These are phyloP conservation scores for Aspergillus hiratsukae DNA, from an alignment of 2,329 filamentous ascomycete species.

Conservation along the genomic window DNA sequence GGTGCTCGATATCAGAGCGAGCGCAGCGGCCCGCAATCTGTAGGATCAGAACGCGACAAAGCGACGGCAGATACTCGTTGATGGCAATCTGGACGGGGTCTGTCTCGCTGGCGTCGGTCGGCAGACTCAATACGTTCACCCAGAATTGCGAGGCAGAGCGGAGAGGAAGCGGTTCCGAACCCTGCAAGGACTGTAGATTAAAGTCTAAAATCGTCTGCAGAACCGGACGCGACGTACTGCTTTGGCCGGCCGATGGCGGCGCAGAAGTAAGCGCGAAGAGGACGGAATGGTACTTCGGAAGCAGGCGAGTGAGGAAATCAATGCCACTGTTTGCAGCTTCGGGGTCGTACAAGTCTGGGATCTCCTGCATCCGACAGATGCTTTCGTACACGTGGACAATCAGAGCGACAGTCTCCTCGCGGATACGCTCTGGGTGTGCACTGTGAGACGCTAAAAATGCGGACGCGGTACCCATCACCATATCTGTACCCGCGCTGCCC, in stretches of 20 bases:
- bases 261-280: conserved; percentile 34
- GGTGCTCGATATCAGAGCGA: conserved; percentile 41
- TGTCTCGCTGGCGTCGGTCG: conserved; percentile 18
- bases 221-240: conserved; percentile 17
- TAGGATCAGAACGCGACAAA: conserved; percentile 37
- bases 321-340: conserved; percentile 43
- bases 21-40: conserved; percentile 43
- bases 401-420: conserved; percentile 30
- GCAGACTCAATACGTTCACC: conserved; percentile 36
- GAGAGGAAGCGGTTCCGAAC: conserved; percentile 44
- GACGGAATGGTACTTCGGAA: conserved; percentile 38
- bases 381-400: conserved; percentile 38
- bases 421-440: conserved; percentile 30
- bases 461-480: conserved; percentile 44
- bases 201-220: conserved; percentile 37
- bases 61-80: conserved; percentile 32
- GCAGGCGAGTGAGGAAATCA: conserved; percentile 40
- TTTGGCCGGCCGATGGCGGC: conserved; percentile 12
- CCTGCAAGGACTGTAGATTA: conserved; percentile 36
- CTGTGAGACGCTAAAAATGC: conserved; percentile 43
- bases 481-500: conserved; percentile 37
- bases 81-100: conserved; percentile 25
- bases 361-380: conserved; percentile 35
- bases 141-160: conserved; percentile 44
- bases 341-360: conserved; percentile 34